Percentiles rank a stretch among this genome's conserved stretches.
phyloP scores from a whole-genome alignment of 1,139 yeast species.

The Casaregolazyma suthepensis region DNA sequence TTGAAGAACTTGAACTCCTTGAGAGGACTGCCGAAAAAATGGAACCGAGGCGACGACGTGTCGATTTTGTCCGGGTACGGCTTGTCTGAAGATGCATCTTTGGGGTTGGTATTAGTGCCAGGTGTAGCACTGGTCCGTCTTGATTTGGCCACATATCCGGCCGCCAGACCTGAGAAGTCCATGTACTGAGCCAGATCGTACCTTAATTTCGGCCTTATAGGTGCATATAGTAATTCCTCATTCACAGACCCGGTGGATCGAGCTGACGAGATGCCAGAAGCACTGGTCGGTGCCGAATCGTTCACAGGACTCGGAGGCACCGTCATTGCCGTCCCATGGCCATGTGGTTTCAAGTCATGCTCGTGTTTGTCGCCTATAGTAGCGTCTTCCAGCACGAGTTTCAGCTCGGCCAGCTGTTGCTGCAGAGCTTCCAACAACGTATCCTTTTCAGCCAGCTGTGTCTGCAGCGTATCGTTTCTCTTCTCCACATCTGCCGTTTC shows the following conservation, averaged over 20 bases:
- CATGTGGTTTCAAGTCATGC: neutral
- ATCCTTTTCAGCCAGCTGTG: constrained; percentile 69
- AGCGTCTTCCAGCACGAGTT: constrained; percentile 46
- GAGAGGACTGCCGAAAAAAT: constrained; percentile 25
- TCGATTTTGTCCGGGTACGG: constrained; percentile 3
- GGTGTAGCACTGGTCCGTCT: neutral
- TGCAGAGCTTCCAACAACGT: constrained; percentile 58
- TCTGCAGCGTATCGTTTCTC: constrained; percentile 50
- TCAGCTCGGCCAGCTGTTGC: constrained; percentile 64
- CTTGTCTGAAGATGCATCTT: neutral
- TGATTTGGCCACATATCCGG: neutral
- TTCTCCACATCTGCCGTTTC: constrained; percentile 34
- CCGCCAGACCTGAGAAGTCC: neutral
- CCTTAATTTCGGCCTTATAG: constrained; percentile 5
- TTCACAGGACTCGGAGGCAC: neutral
- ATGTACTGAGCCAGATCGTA: constrained; percentile 4
- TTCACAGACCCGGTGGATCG: constrained; percentile 3
- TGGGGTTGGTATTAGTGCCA: neutral
- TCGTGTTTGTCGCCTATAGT: neutral
- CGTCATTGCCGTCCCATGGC: neutral
- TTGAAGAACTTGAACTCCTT: constrained; percentile 59
- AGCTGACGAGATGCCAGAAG: constrained; percentile 18
- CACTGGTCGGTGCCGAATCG: neutral
- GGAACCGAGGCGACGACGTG: constrained; percentile 7
- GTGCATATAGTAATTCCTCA: constrained; percentile 2